Percentiles rank a stretch among this genome's conserved stretches.
Conservation (phyloP, 2,329 filamentous ascomycete species). For the Neophaeococcomyces aloes region DNA sequence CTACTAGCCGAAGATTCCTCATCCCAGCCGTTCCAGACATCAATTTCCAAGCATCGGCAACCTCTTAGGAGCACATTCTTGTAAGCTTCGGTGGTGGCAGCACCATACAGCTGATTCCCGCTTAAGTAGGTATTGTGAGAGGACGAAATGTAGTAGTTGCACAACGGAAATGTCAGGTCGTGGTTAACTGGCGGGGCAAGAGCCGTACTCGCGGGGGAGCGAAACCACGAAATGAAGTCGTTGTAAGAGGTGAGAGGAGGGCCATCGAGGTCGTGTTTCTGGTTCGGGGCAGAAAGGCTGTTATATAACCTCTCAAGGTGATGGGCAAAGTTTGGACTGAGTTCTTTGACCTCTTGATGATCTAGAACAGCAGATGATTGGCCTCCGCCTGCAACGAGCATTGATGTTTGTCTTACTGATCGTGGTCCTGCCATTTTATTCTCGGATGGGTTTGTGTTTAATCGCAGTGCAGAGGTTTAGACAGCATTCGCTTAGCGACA, state of each 20-base stretch:
- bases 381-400: constrained; percentile 18
- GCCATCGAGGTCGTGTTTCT: constrained; percentile 10
- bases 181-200: constrained; percentile 36
- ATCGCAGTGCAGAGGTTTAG: too few species aligned
- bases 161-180: constrained; percentile 59
- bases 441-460: neutral
- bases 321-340: constrained; percentile 26
- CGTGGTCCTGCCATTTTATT: neutral
- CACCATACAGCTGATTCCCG: constrained; percentile 73
- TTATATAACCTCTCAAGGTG: constrained; percentile 29
- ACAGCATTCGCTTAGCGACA: too few species aligned
- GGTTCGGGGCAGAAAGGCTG: constrained; percentile 18
- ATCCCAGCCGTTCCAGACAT: constrained; percentile 74
- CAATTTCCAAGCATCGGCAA: constrained; percentile 87
- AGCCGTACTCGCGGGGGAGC: constrained; percentile 35
- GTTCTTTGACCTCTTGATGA: constrained; percentile 14
- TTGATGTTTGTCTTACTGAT: constrained; percentile 5
- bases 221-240: constrained; percentile 37
- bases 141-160: constrained; percentile 87
- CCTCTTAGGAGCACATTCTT: constrained; percentile 62
- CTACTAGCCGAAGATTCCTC: constrained; percentile 26
- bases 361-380: constrained; percentile 12
- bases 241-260: constrained; percentile 25
- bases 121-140: constrained; percentile 91
- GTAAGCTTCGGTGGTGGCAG: constrained; percentile 68